phyloP scores from a whole-genome alignment of 2,329 filamentous ascomycete species.

The Talaromyces sp. region DNA sequence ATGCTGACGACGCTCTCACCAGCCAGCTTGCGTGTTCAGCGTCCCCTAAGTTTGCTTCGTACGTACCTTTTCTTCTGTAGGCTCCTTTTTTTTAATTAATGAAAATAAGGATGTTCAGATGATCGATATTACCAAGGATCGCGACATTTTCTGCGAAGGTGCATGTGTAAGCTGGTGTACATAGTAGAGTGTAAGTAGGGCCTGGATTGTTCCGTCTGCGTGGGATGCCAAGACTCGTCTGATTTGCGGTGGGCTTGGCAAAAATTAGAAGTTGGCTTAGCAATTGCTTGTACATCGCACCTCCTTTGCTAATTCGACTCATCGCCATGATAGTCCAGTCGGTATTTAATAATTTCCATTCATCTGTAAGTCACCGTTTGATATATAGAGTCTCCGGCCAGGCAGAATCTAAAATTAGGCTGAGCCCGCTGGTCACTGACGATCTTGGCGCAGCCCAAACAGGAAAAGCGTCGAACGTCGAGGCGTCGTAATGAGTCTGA shows the following conservation, averaged over 20 bases:
- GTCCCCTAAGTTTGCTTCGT: neutral
- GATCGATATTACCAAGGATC: neutral
- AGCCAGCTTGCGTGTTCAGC: conserved; percentile 16
- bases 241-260: conserved; percentile 1
- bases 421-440: conserved; percentile 1
- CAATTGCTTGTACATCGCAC: neutral
- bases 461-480: conserved; percentile 6
- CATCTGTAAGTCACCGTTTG: neutral
- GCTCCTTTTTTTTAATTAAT: neutral
- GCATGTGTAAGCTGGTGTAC: neutral
- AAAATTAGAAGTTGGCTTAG: neutral
- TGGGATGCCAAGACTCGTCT: conserved; percentile 2
- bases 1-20: conserved; percentile 18
- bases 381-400: neutral
- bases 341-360: neutral
- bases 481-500: conserved; percentile 17
- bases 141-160: neutral
- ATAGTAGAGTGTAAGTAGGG: neutral
- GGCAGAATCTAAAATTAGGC: conserved; percentile 9
- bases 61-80: neutral
- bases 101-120: neutral
- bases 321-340: no score
- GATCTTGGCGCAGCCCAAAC: conserved; percentile 14
- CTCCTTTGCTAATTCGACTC: neutral
- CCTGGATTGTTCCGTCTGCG: neutral